These are phyloP conservation scores for Cryphonectria radicalis DNA, from an alignment of 2,329 filamentous ascomycete genomes.

Conservation along the genomic window DNA sequence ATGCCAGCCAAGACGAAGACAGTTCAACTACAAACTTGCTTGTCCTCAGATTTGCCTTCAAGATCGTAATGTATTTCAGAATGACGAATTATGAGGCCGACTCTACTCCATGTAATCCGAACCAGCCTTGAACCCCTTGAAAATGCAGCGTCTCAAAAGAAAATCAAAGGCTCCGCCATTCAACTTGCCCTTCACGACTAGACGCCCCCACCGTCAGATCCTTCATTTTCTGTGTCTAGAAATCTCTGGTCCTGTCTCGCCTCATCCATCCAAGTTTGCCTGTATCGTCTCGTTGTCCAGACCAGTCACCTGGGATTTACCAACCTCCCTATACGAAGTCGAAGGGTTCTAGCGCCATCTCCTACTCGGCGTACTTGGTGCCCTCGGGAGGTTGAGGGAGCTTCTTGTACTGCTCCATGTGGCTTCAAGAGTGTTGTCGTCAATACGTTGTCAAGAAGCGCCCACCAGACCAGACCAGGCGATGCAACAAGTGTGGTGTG, in stretches of 20 bases:
- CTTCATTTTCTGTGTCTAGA: conserved; percentile 2
- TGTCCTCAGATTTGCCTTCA: background rate
- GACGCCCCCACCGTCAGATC: conserved; percentile 16
- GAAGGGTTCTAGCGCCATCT: background rate
- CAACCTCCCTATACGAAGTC: background rate
- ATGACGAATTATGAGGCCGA: conserved; percentile 22
- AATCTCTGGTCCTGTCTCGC: background rate
- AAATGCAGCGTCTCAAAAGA: conserved; percentile 27
- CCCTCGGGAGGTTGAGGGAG: conserved; percentile 92
- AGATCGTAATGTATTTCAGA: background rate
- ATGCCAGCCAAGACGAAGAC: background rate
- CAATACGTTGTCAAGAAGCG: conserved; percentile 19
- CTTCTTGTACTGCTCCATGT: conserved; percentile 97
- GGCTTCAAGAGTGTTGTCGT: conserved; percentile 57
- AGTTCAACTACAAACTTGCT: background rate
- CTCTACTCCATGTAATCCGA: conserved; percentile 25
- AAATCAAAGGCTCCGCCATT: conserved; percentile 16
- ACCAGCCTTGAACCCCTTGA: conserved; percentile 19
- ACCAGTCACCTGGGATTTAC: background rate
- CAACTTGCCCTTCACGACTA: conserved; percentile 7
- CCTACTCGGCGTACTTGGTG: conserved; percentile 49
- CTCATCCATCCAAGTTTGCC: background rate
- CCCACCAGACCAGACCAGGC: background rate
- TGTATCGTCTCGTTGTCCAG: background rate
- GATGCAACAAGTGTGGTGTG: background rate